A percentile compares a stretch with the other conserved stretches of the same genome.
Evolutionary conservation across 78 protist genomes (phyloP).

Genomic region (Paulinella micropora): DNA sequence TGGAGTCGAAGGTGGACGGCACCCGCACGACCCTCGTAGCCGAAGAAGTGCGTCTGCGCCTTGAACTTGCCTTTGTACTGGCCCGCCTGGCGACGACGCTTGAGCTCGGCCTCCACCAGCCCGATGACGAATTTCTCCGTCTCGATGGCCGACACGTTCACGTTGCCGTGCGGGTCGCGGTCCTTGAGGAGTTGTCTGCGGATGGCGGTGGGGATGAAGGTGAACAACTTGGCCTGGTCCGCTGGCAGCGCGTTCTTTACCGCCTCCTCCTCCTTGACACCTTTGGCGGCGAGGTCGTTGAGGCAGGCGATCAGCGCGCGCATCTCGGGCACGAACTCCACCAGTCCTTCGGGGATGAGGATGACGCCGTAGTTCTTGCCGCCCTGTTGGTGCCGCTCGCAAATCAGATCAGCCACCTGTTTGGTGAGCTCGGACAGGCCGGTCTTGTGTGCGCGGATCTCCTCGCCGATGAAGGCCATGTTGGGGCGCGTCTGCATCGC

Average conservation of each 20-base stretch:
- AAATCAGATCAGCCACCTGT: constrained; percentile 18
- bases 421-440: background rate
- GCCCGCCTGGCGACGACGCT: background rate
- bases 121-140: too few species aligned
- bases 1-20: constrained; percentile 45
- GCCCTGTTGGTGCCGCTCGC: background rate
- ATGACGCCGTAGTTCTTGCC: constrained; percentile 33
- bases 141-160: too few species aligned
- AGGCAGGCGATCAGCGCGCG: background rate
- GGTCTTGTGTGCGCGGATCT: constrained; percentile 2
- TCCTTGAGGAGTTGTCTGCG: constrained; percentile 11
- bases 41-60: constrained; percentile 45
- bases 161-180: constrained; percentile 24
- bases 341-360: constrained; percentile 31
- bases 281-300: background rate
- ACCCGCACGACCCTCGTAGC: constrained; percentile 49
- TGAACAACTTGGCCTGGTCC: background rate
- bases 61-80: constrained; percentile 1
- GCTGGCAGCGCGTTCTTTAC: background rate
- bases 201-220: constrained; percentile 10
- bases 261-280: background rate
- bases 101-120: background rate
- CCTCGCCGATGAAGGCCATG: constrained; percentile 34
- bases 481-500: constrained; percentile 46
- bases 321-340: constrained; percentile 25